A percentile compares a stretch with the other conserved stretches of the same genome.
Evolutionary conservation across 139 green algal species (phyloP).

Genomic region (Coelastrella sp.): DNA sequence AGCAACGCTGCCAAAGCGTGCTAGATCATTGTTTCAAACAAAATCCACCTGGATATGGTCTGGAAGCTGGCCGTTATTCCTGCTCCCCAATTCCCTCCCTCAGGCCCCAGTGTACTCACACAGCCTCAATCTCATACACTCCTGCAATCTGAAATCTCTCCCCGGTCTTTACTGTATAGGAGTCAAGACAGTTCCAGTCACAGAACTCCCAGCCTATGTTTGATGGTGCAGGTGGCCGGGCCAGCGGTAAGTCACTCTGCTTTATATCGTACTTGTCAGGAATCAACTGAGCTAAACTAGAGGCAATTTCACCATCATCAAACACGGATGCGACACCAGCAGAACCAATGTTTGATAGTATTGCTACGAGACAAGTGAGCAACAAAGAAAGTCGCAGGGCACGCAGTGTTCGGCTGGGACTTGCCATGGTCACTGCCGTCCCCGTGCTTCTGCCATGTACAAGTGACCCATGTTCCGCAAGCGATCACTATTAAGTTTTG

Average conservation of each 20-base stretch:
- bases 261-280: neutral
- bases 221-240: neutral
- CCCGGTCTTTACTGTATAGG: neutral
- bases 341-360: neutral
- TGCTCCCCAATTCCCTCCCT: too few relatives aligned
- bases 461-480: too few relatives aligned
- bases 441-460: too few relatives aligned
- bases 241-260: neutral
- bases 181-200: neutral
- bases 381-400: neutral
- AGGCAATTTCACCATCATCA: neutral
- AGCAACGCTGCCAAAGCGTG: too few relatives aligned
- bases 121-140: neutral
- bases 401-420: neutral
- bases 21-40: too few relatives aligned
- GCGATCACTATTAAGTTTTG: too few relatives aligned
- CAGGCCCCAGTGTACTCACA: neutral
- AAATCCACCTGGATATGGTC: too few relatives aligned
- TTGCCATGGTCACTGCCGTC: neutral
- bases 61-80: too few relatives aligned
- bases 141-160: neutral
- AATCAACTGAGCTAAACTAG: neutral
- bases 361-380: neutral
- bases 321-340: neutral
- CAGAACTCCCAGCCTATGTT: neutral